Evolutionary conservation across 176 grass and related monocot genomes (phyloP).

Genomic region (Bothriochloa decipiens): DNA sequence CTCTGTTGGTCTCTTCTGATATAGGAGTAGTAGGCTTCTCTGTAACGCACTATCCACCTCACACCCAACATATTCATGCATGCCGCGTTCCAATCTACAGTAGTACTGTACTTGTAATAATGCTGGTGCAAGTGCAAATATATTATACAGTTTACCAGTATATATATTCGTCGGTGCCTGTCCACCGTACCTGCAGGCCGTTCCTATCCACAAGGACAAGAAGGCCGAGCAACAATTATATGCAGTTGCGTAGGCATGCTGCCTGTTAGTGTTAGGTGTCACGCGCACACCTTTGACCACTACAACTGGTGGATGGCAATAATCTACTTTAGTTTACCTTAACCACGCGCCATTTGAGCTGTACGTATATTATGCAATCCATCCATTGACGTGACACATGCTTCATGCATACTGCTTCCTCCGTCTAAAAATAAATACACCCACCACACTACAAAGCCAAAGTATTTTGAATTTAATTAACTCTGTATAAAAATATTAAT

Average conservation of each 20-base stretch:
- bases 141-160: neutral
- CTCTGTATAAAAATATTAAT: neutral
- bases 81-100: no score
- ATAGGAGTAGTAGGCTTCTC: neutral
- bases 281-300: constrained; percentile 8
- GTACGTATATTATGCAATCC: neutral
- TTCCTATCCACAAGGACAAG: constrained; percentile 3
- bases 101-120: neutral
- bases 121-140: no score
- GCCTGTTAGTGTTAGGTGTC: constrained; percentile 23
- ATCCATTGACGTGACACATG: neutral
- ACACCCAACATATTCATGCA: neutral
- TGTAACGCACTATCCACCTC: neutral
- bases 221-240: neutral
- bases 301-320: neutral
- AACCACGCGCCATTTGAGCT: neutral
- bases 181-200: neutral
- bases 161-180: neutral
- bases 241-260: neutral
- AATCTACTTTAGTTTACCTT: neutral
- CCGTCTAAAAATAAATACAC: neutral
- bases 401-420: neutral
- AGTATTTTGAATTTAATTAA: neutral
- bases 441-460: neutral
- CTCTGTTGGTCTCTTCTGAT: neutral